phyloP scores from a whole-genome alignment of 2,329 filamentous ascomycete species.

The Penicillium sp. region DNA sequence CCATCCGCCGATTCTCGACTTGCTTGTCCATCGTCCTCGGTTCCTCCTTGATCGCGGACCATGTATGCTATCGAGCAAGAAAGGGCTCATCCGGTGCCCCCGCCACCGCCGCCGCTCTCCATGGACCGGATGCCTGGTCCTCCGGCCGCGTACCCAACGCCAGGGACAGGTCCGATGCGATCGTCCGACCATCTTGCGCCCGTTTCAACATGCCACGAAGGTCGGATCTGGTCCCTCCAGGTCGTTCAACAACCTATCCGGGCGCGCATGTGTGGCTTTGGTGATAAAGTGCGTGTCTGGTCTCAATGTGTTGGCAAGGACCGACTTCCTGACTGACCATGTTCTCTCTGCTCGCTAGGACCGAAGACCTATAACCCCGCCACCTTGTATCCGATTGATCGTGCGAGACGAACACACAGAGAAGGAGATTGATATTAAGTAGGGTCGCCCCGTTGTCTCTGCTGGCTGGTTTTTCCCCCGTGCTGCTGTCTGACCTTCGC shows the following conservation, averaged over 20 bases:
- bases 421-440: constrained; percentile 80
- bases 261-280: constrained; percentile 97
- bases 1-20: constrained; percentile 7
- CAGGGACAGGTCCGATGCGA: constrained; percentile 29
- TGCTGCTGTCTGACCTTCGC: constrained; percentile 9
- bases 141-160: constrained; percentile 32
- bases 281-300: constrained; percentile 69
- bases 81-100: constrained; percentile 31
- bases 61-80: constrained; percentile 37
- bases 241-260: constrained; percentile 88
- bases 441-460: constrained; percentile 29
- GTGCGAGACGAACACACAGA: constrained; percentile 69
- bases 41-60: constrained; percentile 23
- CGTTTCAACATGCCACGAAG: constrained; percentile 37
- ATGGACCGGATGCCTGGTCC: constrained; percentile 37
- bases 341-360: constrained; percentile 53
- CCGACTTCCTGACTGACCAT: constrained; percentile 6
- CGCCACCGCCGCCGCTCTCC: constrained; percentile 33
- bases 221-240: constrained; percentile 55
- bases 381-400: constrained; percentile 80
- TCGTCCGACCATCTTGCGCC: constrained; percentile 34
- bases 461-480: neutral
- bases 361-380: constrained; percentile 89
- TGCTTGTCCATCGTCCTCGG: constrained; percentile 14
- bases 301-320: neutral